phyloP scores from a whole-genome alignment of 768 basidiomycete species.

The Psilocybe cyanescens region DNA sequence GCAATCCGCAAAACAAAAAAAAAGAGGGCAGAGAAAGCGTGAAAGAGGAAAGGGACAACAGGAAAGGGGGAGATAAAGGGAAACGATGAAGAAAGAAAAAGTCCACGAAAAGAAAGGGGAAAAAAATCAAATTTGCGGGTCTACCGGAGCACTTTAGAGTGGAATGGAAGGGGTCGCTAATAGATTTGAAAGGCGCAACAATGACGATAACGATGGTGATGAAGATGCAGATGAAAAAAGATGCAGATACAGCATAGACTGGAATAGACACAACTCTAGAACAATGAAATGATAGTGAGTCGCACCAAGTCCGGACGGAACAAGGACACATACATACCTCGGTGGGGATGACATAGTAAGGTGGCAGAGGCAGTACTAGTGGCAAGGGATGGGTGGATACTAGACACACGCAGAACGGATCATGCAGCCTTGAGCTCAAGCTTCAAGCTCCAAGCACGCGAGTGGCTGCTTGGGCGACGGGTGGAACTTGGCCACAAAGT shows the following conservation, averaged over 20 bases:
- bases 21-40: not conserved
- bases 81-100: not conserved
- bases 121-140: not conserved
- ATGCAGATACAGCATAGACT: not conserved
- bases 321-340: not conserved
- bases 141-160: not conserved
- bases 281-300: not conserved
- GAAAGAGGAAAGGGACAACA: no score
- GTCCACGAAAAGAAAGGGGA: not conserved
- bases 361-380: no score
- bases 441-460: constrained; percentile 12
- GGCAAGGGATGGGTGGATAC: no score
- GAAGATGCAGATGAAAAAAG: not conserved
- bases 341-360: not conserved
- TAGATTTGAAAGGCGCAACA: no score
- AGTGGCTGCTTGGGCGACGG: constrained; percentile 16
- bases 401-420: not conserved
- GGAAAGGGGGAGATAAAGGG: not conserved
- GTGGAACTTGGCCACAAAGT: constrained; percentile 69
- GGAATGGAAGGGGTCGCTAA: not conserved
- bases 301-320: not conserved
- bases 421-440: constrained; percentile 7
- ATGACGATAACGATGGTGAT: not conserved
- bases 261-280: not conserved
- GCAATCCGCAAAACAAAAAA: not conserved